Base-by-base conservation (phyloP, 1,284 basidiomycete genomes). In the Malassezia caprae region DNA sequence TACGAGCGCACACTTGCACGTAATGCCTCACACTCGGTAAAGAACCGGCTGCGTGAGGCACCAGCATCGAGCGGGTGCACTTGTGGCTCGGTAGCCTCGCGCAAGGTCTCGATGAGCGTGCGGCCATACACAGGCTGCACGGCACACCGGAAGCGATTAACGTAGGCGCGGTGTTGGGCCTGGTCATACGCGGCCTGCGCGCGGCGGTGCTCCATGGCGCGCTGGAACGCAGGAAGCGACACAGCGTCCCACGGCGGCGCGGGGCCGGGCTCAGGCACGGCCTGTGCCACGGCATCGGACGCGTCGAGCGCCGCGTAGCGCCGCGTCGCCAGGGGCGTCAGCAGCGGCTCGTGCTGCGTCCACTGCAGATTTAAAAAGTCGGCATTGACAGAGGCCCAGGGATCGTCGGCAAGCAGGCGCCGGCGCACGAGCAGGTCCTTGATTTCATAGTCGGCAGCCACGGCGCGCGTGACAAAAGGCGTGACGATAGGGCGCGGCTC, bases 401-500 rank as follows among this genome's bases (percentile, higher is more conserved):
- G 80, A 6, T 79, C 74, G 8, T 79, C 76, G 8, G 75, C 68
- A 10, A 88, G 65, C 17, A 91, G 76, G 30, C 81, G 78, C 32
- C 84, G 82, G 21, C 90, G 82, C 13, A 91, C 76, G n/a, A 96
- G 80, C 6, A 96, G 74, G 52, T 93, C 90, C 71, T 85, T 84
- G 76, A 91, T 87, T 77, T 91, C 88, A 69, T 83, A 96, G 59
- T 88, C 86, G 15, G 84, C 83, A 19, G 86, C 79, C 4, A 86
- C 88, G 21, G 88, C 87, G 27, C 83, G 82, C 32, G 81, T 77
- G 0, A 86, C 84, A 74, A 96, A 93, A 7, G 88, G 90, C 1
- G 91, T 96, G 41, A 88, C 82, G 63, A 96, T 88, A 0, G 90
- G 90, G 39, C 91, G 82, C 17, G 93, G 87, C 76, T 96, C 93